Conservation (phyloP, 805 yeast species). For the Lipomyces lipofer region DNA sequence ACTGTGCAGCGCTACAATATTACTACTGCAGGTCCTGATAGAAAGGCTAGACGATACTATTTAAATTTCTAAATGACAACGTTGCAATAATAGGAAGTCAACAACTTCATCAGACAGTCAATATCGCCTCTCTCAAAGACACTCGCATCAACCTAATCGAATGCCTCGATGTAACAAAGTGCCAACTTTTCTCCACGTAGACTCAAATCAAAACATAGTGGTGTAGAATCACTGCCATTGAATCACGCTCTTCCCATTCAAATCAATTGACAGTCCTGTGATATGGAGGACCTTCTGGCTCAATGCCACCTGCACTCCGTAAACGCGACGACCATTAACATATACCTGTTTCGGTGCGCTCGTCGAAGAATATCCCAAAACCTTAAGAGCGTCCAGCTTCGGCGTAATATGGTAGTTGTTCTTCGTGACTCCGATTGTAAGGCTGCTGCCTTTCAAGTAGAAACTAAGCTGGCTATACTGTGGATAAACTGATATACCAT, state of each 20-base stretch:
- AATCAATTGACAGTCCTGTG: neutral
- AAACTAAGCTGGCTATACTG: neutral
- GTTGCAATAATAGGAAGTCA: no score
- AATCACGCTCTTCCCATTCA: neutral
- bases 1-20: no score
- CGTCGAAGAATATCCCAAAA: neutral
- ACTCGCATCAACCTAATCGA: no score
- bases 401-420: neutral
- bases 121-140: no score
- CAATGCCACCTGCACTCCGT: neutral
- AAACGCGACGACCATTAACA: neutral
- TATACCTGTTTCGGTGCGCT: neutral
- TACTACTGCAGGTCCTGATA: no score
- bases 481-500: constrained; percentile 55
- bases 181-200: neutral
- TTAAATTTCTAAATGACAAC: no score
- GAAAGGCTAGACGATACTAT: no score
- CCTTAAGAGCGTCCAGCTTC: neutral
- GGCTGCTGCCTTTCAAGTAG: neutral
- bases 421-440: neutral
- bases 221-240: neutral
- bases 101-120: no score
- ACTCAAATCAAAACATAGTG: neutral
- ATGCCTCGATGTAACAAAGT: no score
- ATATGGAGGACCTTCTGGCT: neutral